A percentile compares a stretch with the other conserved stretches of the same genome.
Evolutionary conservation across 2,329 filamentous ascomycete genomes (phyloP).

Genomic region (Penicillium sclerotiorum): DNA sequence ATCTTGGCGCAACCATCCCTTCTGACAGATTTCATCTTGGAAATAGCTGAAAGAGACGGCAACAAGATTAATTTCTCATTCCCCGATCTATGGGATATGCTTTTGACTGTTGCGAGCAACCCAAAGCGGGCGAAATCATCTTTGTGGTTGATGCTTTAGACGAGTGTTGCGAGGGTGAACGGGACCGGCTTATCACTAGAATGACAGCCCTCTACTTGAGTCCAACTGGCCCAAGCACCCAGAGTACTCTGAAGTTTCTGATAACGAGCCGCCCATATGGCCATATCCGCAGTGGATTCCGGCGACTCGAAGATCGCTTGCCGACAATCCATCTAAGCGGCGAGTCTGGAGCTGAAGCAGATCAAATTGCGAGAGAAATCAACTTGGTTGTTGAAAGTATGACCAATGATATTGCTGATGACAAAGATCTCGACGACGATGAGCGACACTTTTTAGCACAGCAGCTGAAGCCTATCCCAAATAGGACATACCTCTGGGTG

Average conservation of each 20-base stretch:
- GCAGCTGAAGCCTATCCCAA: slow-evolving; percentile 30
- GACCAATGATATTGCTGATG: slow-evolving; percentile 14
- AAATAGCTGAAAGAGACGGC: not conserved
- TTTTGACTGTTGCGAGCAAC: not conserved
- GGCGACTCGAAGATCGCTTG: slow-evolving; percentile 5
- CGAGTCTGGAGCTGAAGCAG: slow-evolving; percentile 11
- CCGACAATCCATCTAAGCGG: slow-evolving; percentile 22
- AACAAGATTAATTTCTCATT: not conserved
- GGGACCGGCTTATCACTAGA: not conserved
- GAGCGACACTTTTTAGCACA: slow-evolving; percentile 17
- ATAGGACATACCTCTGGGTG: slow-evolving; percentile 48
- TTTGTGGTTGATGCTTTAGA: slow-evolving; percentile 8
- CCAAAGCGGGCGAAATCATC: not conserved
- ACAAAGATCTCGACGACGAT: slow-evolving; percentile 19
- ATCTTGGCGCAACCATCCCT: not conserved
- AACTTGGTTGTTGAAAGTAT: slow-evolving; percentile 24
- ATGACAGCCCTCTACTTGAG: not conserved
- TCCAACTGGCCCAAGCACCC: too few relatives aligned
- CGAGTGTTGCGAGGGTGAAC: not conserved
- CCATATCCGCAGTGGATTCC: slow-evolving; percentile 19
- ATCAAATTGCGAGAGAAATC: slow-evolving; percentile 27
- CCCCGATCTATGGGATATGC: not conserved
- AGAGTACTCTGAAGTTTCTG: slow-evolving; percentile 43
- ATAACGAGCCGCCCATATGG: slow-evolving; percentile 29
- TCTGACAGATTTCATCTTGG: not conserved